These are phyloP conservation scores for Xylaria sp. DNA, from an alignment of 2,329 filamentous ascomycete genomes.

Conservation along the genomic window DNA sequence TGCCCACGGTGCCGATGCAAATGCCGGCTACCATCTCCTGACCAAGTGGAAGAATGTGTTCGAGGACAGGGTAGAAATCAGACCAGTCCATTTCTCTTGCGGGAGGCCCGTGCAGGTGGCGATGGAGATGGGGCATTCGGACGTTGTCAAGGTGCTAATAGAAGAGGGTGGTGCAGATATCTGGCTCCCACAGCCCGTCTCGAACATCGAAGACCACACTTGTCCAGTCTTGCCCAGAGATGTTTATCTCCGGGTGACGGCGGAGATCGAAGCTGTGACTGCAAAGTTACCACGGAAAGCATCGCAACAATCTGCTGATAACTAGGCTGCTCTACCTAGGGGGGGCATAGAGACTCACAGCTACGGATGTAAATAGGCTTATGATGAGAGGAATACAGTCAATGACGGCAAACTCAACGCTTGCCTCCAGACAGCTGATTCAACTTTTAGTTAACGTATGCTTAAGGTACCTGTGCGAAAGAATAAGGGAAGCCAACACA, in stretches of 20 bases:
- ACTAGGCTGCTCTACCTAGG: no score
- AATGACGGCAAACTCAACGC: no score
- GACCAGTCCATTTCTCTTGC: neutral
- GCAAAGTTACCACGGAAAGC: no score
- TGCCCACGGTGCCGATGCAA: constrained; percentile 7
- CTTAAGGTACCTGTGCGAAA: no score
- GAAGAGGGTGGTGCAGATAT: constrained; percentile 7
- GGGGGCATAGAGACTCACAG: no score
- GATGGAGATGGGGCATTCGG: neutral
- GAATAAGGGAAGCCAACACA: no score
- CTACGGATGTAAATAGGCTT: no score
- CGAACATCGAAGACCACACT: neutral
- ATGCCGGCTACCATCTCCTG: neutral
- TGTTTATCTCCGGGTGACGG: neutral
- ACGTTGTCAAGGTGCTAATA: neutral
- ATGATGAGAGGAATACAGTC: no score
- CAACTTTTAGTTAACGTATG: no score
- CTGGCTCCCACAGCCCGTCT: neutral
- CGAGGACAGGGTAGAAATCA: neutral
- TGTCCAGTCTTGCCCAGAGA: neutral
- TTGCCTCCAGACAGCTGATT: no score
- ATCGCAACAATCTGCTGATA: no score
- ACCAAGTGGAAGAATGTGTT: neutral
- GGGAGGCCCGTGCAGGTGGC: constrained; percentile 9
- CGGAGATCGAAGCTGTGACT: neutral